Percentiles rank a stretch among this genome's conserved stretches.
Evolutionary conservation across 768 basidiomycete species (phyloP).

Genomic region (Kwoniella botswanensis): DNA sequence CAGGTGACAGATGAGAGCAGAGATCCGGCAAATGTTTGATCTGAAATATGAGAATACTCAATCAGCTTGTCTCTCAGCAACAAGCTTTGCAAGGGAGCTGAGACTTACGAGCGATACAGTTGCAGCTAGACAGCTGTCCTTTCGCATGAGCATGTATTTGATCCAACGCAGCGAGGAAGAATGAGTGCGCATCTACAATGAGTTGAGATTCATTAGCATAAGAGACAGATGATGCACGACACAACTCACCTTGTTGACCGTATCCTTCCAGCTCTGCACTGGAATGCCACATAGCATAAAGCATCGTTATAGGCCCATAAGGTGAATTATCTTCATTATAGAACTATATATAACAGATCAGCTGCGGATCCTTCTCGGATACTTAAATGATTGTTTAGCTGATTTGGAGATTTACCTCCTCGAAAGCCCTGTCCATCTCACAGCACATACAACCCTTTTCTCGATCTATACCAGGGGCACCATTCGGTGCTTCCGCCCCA

Average conservation of each 20-base stretch:
- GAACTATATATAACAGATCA: conserved; percentile 54
- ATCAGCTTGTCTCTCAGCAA: neutral
- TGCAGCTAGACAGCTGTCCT: conserved; percentile 80
- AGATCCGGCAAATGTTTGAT: conserved; percentile 84
- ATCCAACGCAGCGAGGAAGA: conserved; percentile 67
- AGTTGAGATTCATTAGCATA: neutral
- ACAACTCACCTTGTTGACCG: conserved; percentile 91
- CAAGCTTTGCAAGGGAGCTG: neutral
- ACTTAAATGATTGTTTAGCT: no score
- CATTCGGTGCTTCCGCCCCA: conserved; percentile 61
- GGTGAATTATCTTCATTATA: conserved; percentile 65
- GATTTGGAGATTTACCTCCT: conserved; percentile 42
- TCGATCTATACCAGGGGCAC: conserved; percentile 25
- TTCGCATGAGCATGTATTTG: conserved; percentile 81
- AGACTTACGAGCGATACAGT: conserved; percentile 74
- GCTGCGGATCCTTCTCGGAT: neutral
- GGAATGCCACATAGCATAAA: conserved; percentile 78
- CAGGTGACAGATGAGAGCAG: conserved; percentile 89
- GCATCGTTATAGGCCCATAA: conserved; percentile 80
- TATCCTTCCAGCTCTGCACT: conserved; percentile 85
- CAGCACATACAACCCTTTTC: conserved; percentile 74
- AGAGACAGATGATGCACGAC: neutral
- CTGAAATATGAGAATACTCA: conserved; percentile 23
- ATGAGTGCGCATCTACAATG: conserved; percentile 55
- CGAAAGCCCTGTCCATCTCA: conserved; percentile 78